Evolutionary conservation across 2,329 filamentous ascomycete genomes (phyloP).

Genomic region (Paecilomyces sp.): DNA sequence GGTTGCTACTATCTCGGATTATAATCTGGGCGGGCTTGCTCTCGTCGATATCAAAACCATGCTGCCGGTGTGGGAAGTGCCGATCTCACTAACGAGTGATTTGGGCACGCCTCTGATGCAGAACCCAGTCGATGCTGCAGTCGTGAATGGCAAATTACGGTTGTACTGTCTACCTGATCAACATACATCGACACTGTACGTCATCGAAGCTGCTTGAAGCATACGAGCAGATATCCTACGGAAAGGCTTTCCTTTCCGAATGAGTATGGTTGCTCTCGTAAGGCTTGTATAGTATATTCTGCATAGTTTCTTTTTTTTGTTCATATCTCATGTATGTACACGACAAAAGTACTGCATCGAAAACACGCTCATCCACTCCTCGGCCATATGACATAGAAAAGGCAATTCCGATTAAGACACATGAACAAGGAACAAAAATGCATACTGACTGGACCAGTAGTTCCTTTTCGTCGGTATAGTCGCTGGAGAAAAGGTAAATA

Average conservation of each 20-base stretch:
- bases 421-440: neutral
- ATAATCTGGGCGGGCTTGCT: slow-evolving; percentile 39
- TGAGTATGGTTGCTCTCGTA: neutral
- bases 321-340: neutral
- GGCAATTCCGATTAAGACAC: neutral
- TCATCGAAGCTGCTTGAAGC: slow-evolving; percentile 33
- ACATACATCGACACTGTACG: slow-evolving; percentile 40
- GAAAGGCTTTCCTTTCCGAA: neutral
- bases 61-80: slow-evolving; percentile 40
- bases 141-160: slow-evolving; percentile 39
- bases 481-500: neutral
- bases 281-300: neutral
- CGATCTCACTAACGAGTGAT: slow-evolving; percentile 35
- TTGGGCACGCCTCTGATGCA: slow-evolving; percentile 37
- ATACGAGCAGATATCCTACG: no score
- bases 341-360: neutral
- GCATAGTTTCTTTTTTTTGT: neutral
- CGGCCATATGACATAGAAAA: neutral
- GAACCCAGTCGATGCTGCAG: slow-evolving; percentile 43
- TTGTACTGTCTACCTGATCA: slow-evolving; percentile 45
- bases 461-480: neutral
- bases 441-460: neutral
- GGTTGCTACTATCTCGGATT: slow-evolving; percentile 28
- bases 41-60: slow-evolving; percentile 41
- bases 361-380: neutral